These are phyloP conservation scores for Fusarium pilosicola DNA, from an alignment of 2,329 filamentous ascomycete species.

Conservation along the genomic window DNA sequence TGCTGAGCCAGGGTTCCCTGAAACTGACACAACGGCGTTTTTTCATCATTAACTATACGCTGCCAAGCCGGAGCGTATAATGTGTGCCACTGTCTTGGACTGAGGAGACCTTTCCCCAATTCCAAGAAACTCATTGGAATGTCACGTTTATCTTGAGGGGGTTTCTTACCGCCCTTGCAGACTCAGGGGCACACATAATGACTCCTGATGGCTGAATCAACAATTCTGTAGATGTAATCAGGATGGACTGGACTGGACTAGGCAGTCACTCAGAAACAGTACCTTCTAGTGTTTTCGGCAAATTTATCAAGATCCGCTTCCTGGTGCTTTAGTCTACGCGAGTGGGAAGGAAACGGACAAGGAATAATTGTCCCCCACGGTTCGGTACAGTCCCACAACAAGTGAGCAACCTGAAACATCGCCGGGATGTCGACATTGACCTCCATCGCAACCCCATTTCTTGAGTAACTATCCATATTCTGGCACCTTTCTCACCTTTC, in stretches of 20 bases:
- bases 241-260: background rate
- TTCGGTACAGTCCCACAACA: slow-evolving; percentile 37
- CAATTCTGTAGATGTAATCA: background rate
- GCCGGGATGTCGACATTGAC: slow-evolving; percentile 34
- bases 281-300: background rate
- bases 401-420: slow-evolving; percentile 42
- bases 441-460: slow-evolving; percentile 15
- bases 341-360: slow-evolving; percentile 19
- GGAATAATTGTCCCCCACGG: slow-evolving; percentile 33
- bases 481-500: slow-evolving; percentile 8
- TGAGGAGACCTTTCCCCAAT: background rate
- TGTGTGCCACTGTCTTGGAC: background rate
- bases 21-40: slow-evolving; percentile 38
- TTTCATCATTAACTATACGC: background rate
- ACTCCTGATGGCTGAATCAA: background rate
- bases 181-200: background rate
- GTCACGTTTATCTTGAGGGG: background rate
- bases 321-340: background rate
- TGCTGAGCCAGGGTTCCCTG: slow-evolving; percentile 31
- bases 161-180: slow-evolving; percentile 18
- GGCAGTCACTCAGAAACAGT: background rate
- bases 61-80: slow-evolving; percentile 22
- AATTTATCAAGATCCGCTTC: background rate
- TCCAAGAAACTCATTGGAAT: slow-evolving; percentile 11
- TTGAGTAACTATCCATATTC: slow-evolving; percentile 24